Base-by-base conservation (phyloP, 75 land plant species). In the Sequoia sempervirens region DNA sequence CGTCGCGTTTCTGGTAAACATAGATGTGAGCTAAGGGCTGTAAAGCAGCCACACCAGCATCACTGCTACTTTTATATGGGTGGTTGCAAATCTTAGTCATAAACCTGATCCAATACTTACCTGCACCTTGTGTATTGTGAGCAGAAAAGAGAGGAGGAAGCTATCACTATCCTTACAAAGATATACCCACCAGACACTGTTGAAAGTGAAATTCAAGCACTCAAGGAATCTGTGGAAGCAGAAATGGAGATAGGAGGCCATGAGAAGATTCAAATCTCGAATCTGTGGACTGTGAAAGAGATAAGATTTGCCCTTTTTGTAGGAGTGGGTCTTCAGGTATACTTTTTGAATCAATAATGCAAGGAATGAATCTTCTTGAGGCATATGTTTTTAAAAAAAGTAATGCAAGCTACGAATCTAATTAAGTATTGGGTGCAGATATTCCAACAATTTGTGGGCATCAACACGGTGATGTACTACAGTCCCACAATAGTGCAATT, bases 311-410 rank as follows among this genome's bases (percentile, higher is more conserved):
- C 95, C 32, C 92, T 96, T 80, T 50, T 91, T 36, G 95, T 96
- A 41, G 99, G 99, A 32, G 93, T 95, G 76, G 99, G 99, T 53
- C 92, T 97, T 76, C 99, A 97, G 95, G 99, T 97, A 90, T 86
- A 69, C 0, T 0, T 70, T n/a, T 64, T 64, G 28, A 23, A 64
- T 26, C 9, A 64, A 26, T 64, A 26, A 26, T 23, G 68, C 23
- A 64, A 26, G 68, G 66, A 61, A 23, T 18, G 0, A 15, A 61
- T 61, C 6, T 61, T 46, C 50, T 46, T 46, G 50, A 46, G 50
- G 50, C 2, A 10, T 10, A 46, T 46, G 10, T 46, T 9, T 46
- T 46, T 9, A 9, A 46, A 46, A 46, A 7, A 7, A 46, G 2
- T 9, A 46, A 6, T 46, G 50, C 50, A 9, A 46, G 50, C 50